Evolutionary conservation across 2,329 filamentous ascomycete species (phyloP).

Genomic region (Rutstroemia sp.): DNA sequence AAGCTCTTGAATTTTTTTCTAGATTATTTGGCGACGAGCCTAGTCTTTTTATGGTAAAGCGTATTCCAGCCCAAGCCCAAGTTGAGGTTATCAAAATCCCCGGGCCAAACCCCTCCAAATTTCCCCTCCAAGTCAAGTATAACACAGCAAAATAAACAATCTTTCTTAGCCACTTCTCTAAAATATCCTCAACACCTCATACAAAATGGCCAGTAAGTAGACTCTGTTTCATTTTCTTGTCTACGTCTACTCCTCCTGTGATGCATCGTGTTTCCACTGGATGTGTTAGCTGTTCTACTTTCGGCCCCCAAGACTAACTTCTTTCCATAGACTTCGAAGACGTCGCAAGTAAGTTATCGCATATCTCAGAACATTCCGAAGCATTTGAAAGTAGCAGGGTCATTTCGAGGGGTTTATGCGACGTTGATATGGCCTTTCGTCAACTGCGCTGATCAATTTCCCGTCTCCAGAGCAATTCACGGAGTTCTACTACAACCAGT

Average conservation of each 20-base stretch:
- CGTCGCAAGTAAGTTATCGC: conserved; percentile 34
- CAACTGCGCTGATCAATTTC: conserved; percentile 15
- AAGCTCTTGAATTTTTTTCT: background rate
- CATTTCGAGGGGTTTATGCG: background rate
- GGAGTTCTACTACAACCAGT: conserved; percentile 82
- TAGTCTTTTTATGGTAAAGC: background rate
- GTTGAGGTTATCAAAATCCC: conserved; percentile 6
- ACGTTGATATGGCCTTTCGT: background rate
- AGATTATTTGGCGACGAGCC: background rate
- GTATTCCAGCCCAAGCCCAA: conserved; percentile 1
- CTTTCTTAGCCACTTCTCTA: background rate
- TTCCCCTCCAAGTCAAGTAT: conserved; percentile 6
- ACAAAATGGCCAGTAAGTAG: conserved; percentile 29
- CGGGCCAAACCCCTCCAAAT: conserved; percentile 8
- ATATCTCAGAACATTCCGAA: background rate
- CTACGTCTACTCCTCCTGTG: too few species aligned
- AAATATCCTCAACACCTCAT: background rate
- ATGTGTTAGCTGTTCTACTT: too few species aligned
- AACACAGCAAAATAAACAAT: conserved; percentile 3
- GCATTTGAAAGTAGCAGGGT: background rate
- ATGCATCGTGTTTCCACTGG: too few species aligned
- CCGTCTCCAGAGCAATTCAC: conserved; percentile 69
- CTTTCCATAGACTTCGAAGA: conserved; percentile 31
- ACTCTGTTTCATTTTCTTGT: background rate
- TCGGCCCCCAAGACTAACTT: conserved; percentile 16